These are phyloP conservation scores for Scleromitrula shiraiana DNA, from an alignment of 2,329 filamentous ascomycete species.

Conservation along the genomic window DNA sequence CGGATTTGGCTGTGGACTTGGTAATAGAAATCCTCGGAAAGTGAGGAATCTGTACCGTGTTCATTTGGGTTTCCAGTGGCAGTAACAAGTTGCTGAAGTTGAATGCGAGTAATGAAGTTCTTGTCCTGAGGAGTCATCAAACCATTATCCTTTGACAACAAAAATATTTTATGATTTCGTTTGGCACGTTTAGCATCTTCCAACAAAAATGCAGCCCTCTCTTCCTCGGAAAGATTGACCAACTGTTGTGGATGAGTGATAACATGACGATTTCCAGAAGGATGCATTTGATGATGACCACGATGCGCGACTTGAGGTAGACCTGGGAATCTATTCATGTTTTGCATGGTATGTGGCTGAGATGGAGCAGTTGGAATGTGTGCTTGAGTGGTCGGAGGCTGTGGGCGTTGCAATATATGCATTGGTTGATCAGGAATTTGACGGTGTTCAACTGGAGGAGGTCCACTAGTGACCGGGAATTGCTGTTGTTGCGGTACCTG, in stretches of 20 bases:
- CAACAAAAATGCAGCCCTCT: slow-evolving; percentile 73
- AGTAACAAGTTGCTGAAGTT: slow-evolving; percentile 89
- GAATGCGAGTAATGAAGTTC: slow-evolving; percentile 97
- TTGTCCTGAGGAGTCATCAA: slow-evolving; percentile 99
- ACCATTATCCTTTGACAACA: slow-evolving; percentile 88
- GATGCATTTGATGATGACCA: slow-evolving; percentile 30
- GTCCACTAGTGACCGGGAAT: slow-evolving; percentile 20
- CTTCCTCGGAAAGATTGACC: slow-evolving; percentile 70
- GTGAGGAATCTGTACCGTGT: slow-evolving; percentile 66
- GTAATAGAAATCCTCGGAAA: slow-evolving; percentile 96
- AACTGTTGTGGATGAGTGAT: slow-evolving; percentile 67
- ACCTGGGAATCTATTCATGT: slow-evolving; percentile 57
- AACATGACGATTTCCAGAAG: slow-evolving; percentile 37
- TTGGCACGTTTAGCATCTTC: slow-evolving; percentile 94
- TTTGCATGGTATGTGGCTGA: slow-evolving; percentile 71
- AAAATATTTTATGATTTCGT: slow-evolving; percentile 95
- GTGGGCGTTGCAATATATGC: slow-evolving; percentile 26
- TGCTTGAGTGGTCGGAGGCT: slow-evolving; percentile 22
- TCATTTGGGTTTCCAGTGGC: slow-evolving; percentile 84
- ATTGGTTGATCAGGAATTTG: slow-evolving; percentile 18
- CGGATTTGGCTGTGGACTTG: slow-evolving; percentile 95
- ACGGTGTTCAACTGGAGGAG: slow-evolving; percentile 20
- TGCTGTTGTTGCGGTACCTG: slow-evolving; percentile 24
- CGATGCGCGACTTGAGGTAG: slow-evolving; percentile 36
- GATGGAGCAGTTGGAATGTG: slow-evolving; percentile 38